Percentiles rank a stretch among this genome's conserved stretches.
Conservation (phyloP, 768 basidiomycete genomes). For the Boletus subcaerulescens region DNA sequence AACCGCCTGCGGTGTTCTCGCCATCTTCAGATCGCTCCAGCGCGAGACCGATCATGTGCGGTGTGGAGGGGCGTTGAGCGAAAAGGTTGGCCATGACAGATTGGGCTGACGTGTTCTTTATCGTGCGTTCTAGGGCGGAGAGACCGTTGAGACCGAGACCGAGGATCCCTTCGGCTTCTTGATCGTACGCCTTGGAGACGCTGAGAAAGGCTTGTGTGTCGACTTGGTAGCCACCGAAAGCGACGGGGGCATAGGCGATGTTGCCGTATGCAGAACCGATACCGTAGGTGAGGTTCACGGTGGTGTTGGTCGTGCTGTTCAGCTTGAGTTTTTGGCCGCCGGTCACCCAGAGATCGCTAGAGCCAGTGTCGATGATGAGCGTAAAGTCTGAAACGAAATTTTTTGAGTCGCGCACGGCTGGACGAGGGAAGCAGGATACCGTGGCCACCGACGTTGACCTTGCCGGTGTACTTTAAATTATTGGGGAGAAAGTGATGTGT, state of each 20-base stretch:
- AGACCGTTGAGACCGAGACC: slow-evolving; percentile 28
- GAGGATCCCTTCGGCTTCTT: slow-evolving; percentile 22
- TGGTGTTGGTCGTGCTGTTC: slow-evolving; percentile 29
- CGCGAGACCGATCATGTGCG: slow-evolving; percentile 42
- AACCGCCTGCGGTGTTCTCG: slow-evolving; percentile 40
- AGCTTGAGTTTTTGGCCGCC: slow-evolving; percentile 22
- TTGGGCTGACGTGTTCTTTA: slow-evolving; percentile 10
- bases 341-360: slow-evolving; percentile 30
- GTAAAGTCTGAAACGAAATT: slow-evolving; percentile 22
- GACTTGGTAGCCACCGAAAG: slow-evolving; percentile 34
- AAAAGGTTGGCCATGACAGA: slow-evolving; percentile 43
- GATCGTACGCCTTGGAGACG: slow-evolving; percentile 15
- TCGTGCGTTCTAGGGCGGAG: slow-evolving; percentile 20
- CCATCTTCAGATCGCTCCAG: slow-evolving; percentile 41
- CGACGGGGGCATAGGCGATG: slow-evolving; percentile 35
- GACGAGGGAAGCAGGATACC: slow-evolving; percentile 13
- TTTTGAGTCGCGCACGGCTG: background rate
- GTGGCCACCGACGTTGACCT: slow-evolving; percentile 29
- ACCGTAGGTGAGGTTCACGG: slow-evolving; percentile 35
- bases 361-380: slow-evolving; percentile 28
- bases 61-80: slow-evolving; percentile 29
- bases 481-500: background rate
- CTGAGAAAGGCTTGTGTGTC: slow-evolving; percentile 28
- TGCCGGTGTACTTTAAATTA: slow-evolving; percentile 25
- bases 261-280: slow-evolving; percentile 37